These are phyloP conservation scores for Thermothielavioides terrestris DNA, from an alignment of 495 filamentous ascomycete species.

Conservation along the genomic window DNA sequence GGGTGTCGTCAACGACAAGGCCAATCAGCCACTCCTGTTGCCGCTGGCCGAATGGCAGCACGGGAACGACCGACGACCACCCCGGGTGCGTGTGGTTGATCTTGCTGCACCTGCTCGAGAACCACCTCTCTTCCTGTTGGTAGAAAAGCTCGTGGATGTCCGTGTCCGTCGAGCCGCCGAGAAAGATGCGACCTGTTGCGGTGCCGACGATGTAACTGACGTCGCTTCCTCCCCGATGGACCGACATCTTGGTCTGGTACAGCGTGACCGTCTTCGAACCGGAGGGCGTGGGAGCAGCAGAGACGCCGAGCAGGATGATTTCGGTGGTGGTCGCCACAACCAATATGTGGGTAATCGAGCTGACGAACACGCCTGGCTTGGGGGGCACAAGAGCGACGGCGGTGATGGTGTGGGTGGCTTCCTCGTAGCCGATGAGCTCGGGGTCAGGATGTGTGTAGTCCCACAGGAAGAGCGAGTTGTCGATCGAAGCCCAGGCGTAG, in stretches of 20 bases:
- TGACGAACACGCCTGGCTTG: conserved; percentile 73
- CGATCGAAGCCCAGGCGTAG: conserved; percentile 92
- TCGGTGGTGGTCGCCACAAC: conserved; percentile 80
- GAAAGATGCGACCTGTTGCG: conserved; percentile 81
- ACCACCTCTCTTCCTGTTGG: conserved; percentile 96
- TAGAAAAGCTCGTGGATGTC: conserved; percentile 92
- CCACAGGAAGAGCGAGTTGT: conserved; percentile 94
- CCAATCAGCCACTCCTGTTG: conserved; percentile 54
- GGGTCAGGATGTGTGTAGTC: conserved; percentile 86
- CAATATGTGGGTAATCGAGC: conserved; percentile 72
- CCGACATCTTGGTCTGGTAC: conserved; percentile 75
- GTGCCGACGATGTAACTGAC: conserved; percentile 72
- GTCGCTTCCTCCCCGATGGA: conserved; percentile 57
- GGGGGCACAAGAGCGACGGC: conserved; percentile 76
- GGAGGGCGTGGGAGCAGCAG: conserved; percentile 46
- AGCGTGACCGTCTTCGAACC: conserved; percentile 64
- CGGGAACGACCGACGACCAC: conserved; percentile 59
- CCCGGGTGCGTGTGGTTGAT: conserved; percentile 79
- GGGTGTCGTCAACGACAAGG: conserved; percentile 79
- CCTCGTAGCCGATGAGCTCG: conserved; percentile 86
- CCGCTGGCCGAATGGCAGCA: conserved; percentile 21
- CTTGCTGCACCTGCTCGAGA: conserved; percentile 68
- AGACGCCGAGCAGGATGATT: conserved; percentile 73
- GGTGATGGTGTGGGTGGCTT: conserved; percentile 75
- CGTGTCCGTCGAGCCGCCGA: conserved; percentile 66